Conservation (phyloP, 305 asterid genomes). For the Solanum hybrid region DNA sequence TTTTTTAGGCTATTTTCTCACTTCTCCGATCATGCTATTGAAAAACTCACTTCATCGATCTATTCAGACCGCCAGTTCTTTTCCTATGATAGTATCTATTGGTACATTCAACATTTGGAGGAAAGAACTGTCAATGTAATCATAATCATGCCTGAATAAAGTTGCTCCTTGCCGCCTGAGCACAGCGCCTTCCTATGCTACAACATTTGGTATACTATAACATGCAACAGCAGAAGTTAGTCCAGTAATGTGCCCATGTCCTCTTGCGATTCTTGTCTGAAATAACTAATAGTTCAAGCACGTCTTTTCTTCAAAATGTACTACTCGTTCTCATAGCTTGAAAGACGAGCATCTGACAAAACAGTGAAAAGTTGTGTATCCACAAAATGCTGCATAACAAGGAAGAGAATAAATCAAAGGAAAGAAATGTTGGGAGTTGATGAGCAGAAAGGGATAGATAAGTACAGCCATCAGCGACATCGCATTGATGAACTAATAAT, state of each 20-base stretch:
- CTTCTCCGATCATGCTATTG: not conserved
- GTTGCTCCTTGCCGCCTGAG: not conserved
- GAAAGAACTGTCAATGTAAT: not conserved
- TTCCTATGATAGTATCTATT: not conserved
- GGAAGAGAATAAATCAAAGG: not conserved
- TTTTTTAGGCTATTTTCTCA: not conserved
- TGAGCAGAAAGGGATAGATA: not conserved
- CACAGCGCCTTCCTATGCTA: not conserved
- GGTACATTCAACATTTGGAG: not conserved
- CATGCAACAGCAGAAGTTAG: not conserved
- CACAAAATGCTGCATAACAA: slow-evolving; percentile 59
- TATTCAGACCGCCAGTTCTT: not conserved
- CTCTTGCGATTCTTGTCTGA: not conserved
- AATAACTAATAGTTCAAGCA: not conserved
- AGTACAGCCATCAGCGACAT: not conserved
- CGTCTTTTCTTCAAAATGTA: not conserved
- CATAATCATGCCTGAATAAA: not conserved
- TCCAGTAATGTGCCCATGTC: not conserved
- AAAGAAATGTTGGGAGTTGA: not conserved
- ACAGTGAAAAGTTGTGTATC: slow-evolving; percentile 77
- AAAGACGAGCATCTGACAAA: slow-evolving; percentile 61
- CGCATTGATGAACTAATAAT: not conserved
- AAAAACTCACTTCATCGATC: not conserved
- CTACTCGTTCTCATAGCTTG: slow-evolving; percentile 41
- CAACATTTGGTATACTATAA: not conserved